phyloP scores from a whole-genome alignment of 257 asterid genomes.

The Craterostigma plantagineum region DNA sequence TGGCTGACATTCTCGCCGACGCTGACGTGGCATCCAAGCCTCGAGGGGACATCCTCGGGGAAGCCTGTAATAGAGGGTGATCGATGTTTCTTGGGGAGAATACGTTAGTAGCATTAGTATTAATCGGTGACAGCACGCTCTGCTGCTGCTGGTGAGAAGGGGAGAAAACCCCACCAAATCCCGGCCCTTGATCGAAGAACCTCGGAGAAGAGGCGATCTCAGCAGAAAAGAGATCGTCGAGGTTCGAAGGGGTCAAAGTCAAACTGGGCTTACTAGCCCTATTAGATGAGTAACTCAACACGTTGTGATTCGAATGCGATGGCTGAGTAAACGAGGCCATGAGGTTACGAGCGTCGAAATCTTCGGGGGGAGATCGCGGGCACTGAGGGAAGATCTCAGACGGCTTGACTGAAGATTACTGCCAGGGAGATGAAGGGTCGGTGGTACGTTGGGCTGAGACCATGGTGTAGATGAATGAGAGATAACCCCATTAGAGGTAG shows the following conservation, averaged over 20 bases:
- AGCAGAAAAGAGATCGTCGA: constrained; percentile 46
- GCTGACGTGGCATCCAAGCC: not conserved
- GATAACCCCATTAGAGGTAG: constrained; percentile 36
- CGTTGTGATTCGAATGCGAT: no score
- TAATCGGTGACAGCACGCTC: constrained; percentile 21
- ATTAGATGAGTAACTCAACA: constrained; percentile 17
- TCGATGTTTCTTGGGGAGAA: constrained; percentile 39
- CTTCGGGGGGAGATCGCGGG: constrained; percentile 42
- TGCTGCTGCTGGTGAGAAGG: constrained; percentile 36
- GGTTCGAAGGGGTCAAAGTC: constrained; percentile 49
- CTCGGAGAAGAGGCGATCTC: constrained; percentile 38
- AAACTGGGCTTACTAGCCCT: constrained; percentile 13
- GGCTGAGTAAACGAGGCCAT: constrained; percentile 29
- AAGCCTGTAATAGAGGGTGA: constrained; percentile 37
- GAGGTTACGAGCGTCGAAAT: no score
- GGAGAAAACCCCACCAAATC: constrained; percentile 15
- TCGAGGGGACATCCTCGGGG: constrained; percentile 4
- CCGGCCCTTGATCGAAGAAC: constrained; percentile 31
- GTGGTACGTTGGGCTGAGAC: constrained; percentile 46
- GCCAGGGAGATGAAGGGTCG: constrained; percentile 42
- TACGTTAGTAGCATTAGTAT: constrained; percentile 25
- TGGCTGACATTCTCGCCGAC: constrained; percentile 26
- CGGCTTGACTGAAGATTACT: constrained; percentile 55
- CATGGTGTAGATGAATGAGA: no score
- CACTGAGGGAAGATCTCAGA: constrained; percentile 41